Evolutionary conservation across 1,139 yeast genomes (phyloP).

Genomic region (Saccharomycopsis phalli): DNA sequence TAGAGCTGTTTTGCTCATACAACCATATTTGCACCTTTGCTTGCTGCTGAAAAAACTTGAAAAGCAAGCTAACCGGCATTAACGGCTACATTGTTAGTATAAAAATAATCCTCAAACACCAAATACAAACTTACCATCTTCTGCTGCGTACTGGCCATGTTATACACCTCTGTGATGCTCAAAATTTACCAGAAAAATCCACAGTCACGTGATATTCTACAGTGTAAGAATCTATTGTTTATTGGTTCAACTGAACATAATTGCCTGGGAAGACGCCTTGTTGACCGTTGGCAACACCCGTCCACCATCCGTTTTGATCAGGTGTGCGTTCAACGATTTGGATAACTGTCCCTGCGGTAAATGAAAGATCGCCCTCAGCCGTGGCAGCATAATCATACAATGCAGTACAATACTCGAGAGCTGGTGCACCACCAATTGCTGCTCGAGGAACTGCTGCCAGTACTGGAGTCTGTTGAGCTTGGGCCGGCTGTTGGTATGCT

Average conservation of each 20-base stretch:
- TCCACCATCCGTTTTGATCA: slow-evolving; percentile 97
- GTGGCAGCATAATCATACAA: slow-evolving; percentile 72
- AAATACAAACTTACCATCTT: slow-evolving; percentile 28
- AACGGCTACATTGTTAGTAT: no score
- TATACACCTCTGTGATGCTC: no score
- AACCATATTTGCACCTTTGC: slow-evolving; percentile 78
- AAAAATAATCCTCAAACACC: background rate
- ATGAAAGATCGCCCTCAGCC: slow-evolving; percentile 82
- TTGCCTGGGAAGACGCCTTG: slow-evolving; percentile 95
- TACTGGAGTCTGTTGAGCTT: slow-evolving; percentile 23
- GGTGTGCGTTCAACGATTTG: slow-evolving; percentile 73
- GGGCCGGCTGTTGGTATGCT: slow-evolving; percentile 23
- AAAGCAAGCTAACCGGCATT: slow-evolving; percentile 86
- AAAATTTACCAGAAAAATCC: no score
- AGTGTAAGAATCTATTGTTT: no score
- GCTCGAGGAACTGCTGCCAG: slow-evolving; percentile 26
- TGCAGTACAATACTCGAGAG: slow-evolving; percentile 59
- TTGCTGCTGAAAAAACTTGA: slow-evolving; percentile 79
- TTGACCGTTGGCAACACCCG: slow-evolving; percentile 79
- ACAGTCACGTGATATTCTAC: no score
- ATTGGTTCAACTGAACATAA: slow-evolving; percentile 63
- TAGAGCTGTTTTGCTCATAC: slow-evolving; percentile 68
- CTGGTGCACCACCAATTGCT: slow-evolving; percentile 28
- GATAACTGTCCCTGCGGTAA: slow-evolving; percentile 82
- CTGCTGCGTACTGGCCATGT: no score